phyloP scores from a whole-genome alignment of 2,329 filamentous ascomycete genomes.

The Raffaelea arxii region DNA sequence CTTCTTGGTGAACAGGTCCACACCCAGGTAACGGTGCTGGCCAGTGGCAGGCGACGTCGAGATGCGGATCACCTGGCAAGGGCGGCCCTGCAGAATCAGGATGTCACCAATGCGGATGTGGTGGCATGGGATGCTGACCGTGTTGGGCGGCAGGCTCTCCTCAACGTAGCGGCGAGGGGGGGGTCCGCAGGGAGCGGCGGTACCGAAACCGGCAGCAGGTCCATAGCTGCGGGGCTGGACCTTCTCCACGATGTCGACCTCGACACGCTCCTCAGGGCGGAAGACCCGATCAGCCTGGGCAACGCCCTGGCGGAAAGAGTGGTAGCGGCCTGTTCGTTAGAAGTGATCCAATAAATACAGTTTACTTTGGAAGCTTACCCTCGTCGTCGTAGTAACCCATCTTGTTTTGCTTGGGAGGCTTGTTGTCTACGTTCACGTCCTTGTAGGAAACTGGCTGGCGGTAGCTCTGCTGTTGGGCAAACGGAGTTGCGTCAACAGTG shows the following conservation, averaged over 20 bases:
- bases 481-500: conserved; percentile 37
- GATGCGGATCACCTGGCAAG: conserved; percentile 99
- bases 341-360: not conserved
- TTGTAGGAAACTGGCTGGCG: conserved; percentile 49
- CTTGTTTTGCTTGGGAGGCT: conserved; percentile 39
- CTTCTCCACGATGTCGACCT: conserved; percentile 36
- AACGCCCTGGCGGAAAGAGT: conserved; percentile 46
- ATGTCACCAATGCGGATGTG: conserved; percentile 99
- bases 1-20: conserved; percentile 99
- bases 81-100: conserved; percentile 95
- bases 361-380: conserved; percentile 29
- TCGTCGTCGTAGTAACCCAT: conserved; percentile 59
- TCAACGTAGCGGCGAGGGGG: conserved; percentile 21
- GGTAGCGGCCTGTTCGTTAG: conserved; percentile 39
- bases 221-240: conserved; percentile 32
- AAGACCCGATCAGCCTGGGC: conserved; percentile 48
- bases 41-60: conserved; percentile 95
- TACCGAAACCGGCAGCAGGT: too few relatives aligned
- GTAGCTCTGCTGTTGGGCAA: conserved; percentile 30
- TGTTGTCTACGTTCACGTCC: conserved; percentile 35
- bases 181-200: not conserved
- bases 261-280: conserved; percentile 38
- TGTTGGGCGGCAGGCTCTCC: conserved; percentile 51
- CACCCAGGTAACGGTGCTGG: conserved; percentile 99
- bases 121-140: conserved; percentile 97